phyloP scores from a whole-genome alignment of 2,329 filamentous ascomycete genomes.

The Calonectria fujianensis region DNA sequence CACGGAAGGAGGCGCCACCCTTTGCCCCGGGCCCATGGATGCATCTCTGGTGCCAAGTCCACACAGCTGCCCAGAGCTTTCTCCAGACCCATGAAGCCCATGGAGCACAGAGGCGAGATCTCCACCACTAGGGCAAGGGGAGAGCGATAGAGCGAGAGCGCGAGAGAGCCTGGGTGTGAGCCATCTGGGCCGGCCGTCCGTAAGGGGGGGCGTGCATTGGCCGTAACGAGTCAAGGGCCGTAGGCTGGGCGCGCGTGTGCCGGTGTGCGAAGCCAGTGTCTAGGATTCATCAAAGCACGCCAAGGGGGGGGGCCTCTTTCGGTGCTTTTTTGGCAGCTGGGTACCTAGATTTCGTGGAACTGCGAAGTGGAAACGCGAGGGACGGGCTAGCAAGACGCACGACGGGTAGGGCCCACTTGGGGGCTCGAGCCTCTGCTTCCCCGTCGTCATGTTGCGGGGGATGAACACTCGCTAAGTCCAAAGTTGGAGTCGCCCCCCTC shows the following conservation, averaged over 20 bases:
- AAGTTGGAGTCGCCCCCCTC: slow-evolving; percentile 48
- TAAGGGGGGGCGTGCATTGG: slow-evolving; percentile 39
- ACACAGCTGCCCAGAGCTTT: neutral
- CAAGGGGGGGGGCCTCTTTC: slow-evolving; percentile 6
- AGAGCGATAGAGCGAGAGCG: slow-evolving; percentile 20
- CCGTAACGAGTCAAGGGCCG: slow-evolving; percentile 46
- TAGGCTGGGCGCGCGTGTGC: slow-evolving; percentile 20
- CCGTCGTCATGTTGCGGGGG: slow-evolving; percentile 51
- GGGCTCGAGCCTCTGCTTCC: slow-evolving; percentile 38
- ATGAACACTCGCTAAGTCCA: slow-evolving; percentile 43
- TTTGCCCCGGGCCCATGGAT: slow-evolving; percentile 53
- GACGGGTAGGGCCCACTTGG: slow-evolving; percentile 40
- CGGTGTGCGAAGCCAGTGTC: slow-evolving; percentile 37
- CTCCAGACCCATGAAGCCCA: slow-evolving; percentile 21
- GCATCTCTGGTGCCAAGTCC: neutral
- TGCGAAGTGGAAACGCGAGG: slow-evolving; percentile 32
- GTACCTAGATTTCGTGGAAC: slow-evolving; percentile 18
- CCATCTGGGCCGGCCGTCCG: slow-evolving; percentile 48
- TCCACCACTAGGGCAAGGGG: slow-evolving; percentile 54
- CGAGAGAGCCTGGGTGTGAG: slow-evolving; percentile 25
- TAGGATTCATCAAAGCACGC: slow-evolving; percentile 44
- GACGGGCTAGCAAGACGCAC: slow-evolving; percentile 4
- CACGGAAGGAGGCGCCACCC: slow-evolving; percentile 53
- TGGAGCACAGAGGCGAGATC: slow-evolving; percentile 42
- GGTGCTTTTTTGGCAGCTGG: slow-evolving; percentile 22